phyloP scores from a whole-genome alignment of 75 land plant genomes.

The Chamaecyparis obtusa region DNA sequence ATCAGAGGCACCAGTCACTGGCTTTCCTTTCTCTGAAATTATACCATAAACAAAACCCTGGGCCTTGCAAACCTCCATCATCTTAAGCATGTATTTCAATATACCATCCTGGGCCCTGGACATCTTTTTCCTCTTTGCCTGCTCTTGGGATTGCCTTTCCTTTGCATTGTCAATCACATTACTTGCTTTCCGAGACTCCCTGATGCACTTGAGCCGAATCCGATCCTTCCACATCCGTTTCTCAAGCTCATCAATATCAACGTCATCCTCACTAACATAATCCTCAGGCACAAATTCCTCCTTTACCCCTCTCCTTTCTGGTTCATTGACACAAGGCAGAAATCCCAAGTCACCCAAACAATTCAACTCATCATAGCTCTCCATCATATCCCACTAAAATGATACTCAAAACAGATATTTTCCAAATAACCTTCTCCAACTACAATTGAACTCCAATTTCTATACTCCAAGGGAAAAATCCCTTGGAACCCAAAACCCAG shows the following conservation, averaged over 20 bases:
- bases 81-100: constrained; percentile 74
- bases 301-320: not conserved
- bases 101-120: constrained; percentile 70
- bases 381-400: not conserved
- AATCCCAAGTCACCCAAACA: not conserved
- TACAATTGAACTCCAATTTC: not conserved
- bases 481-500: not conserved
- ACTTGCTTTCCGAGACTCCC: constrained; percentile 36
- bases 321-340: not conserved
- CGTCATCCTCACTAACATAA: constrained; percentile 33
- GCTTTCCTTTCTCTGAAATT: constrained; percentile 90
- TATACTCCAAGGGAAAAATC: not conserved
- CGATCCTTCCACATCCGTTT: constrained; percentile 40
- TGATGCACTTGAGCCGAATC: constrained; percentile 32
- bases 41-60: constrained; percentile 94
- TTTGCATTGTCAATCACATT: constrained; percentile 23
- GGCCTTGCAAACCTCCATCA: constrained; percentile 91
- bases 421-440: not conserved
- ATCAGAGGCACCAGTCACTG: constrained; percentile 88
- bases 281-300: constrained; percentile 27
- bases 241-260: constrained; percentile 43
- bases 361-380: not conserved
- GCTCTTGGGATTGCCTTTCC: constrained; percentile 69
- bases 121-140: constrained; percentile 74
- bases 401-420: not conserved